A percentile compares a stretch with the other conserved stretches of the same genome.
These are phyloP conservation scores for Eutypa lata DNA, from an alignment of 2,329 filamentous ascomycete species.

Conservation along the genomic window DNA sequence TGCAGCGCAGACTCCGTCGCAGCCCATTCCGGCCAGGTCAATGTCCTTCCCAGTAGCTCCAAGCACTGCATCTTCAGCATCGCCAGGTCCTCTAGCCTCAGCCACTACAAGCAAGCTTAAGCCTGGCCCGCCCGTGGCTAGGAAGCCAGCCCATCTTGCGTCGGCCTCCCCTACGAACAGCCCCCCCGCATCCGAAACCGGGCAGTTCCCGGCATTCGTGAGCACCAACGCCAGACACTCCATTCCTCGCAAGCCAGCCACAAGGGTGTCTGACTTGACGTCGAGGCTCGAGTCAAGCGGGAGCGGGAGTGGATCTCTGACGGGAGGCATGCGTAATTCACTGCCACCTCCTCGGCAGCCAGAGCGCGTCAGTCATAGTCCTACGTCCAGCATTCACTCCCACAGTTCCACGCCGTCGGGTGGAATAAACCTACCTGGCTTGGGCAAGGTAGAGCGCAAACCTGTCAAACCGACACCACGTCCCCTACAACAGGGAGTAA, in stretches of 20 bases:
- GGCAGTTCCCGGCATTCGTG: conserved; percentile 12
- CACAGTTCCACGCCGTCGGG: conserved; percentile 10
- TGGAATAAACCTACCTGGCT: conserved; percentile 24
- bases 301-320: conserved; percentile 16
- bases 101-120: conserved; percentile 22
- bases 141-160: conserved; percentile 58
- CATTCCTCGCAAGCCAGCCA: conserved; percentile 21
- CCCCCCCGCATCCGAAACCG: conserved; percentile 14
- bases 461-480: conserved; percentile 22
- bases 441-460: conserved; percentile 24
- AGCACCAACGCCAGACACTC: conserved; percentile 21
- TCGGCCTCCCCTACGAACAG: conserved; percentile 28
- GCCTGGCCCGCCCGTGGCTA: conserved; percentile 48
- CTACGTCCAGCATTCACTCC: conserved; percentile 3
- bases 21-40: conserved; percentile 25
- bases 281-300: conserved; percentile 25
- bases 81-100: conserved; percentile 19
- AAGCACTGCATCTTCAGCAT: conserved; percentile 7
- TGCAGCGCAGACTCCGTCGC: conserved; percentile 14
- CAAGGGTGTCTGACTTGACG: conserved; percentile 26
- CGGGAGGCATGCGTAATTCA: conserved; percentile 26
- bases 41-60: conserved; percentile 32
- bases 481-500: conserved; percentile 21
- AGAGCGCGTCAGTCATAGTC: conserved; percentile 5
- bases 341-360: conserved; percentile 6